These are phyloP conservation scores for Reticulascus tulasneorum DNA, from an alignment of 2,329 filamentous ascomycete species.

Conservation along the genomic window DNA sequence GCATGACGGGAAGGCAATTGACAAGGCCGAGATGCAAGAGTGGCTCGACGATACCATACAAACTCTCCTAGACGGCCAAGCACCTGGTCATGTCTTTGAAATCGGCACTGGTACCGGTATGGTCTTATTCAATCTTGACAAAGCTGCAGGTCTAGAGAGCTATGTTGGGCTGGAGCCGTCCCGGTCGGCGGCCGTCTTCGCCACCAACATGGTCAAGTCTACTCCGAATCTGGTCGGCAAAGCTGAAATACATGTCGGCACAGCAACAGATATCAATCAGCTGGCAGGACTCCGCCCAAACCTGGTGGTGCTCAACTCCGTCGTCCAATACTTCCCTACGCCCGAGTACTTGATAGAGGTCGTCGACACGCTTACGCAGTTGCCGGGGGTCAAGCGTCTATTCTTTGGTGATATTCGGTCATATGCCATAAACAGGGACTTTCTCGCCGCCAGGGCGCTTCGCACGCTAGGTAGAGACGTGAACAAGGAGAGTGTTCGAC, in stretches of 20 bases:
- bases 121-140: constrained; percentile 27
- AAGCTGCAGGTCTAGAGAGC: constrained; percentile 9
- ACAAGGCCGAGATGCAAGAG: constrained; percentile 23
- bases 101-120: constrained; percentile 24
- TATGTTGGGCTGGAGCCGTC: constrained; percentile 25
- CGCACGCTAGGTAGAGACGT: background rate
- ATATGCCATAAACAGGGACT: constrained; percentile 10
- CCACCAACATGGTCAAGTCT: constrained; percentile 10
- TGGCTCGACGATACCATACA: constrained; percentile 26
- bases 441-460: constrained; percentile 8
- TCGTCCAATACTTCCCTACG: constrained; percentile 23
- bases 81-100: constrained; percentile 18
- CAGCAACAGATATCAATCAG: no score
- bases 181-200: constrained; percentile 14
- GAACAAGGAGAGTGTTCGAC: constrained; percentile 3
- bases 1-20: constrained; percentile 22
- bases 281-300: no score
- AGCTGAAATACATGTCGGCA: constrained; percentile 12
- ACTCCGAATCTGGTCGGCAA: constrained; percentile 10
- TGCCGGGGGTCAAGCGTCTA: background rate
- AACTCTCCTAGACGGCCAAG: constrained; percentile 12
- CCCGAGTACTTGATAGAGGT: constrained; percentile 17
- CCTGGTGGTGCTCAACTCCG: no score
- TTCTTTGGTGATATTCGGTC: constrained; percentile 18
- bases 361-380: constrained; percentile 6